Evolutionary conservation across 352 stramenopile species (phyloP), one percentile per base, ranked within the genome.

Genomic region (Globisporangium paroecandrum): DNA sequence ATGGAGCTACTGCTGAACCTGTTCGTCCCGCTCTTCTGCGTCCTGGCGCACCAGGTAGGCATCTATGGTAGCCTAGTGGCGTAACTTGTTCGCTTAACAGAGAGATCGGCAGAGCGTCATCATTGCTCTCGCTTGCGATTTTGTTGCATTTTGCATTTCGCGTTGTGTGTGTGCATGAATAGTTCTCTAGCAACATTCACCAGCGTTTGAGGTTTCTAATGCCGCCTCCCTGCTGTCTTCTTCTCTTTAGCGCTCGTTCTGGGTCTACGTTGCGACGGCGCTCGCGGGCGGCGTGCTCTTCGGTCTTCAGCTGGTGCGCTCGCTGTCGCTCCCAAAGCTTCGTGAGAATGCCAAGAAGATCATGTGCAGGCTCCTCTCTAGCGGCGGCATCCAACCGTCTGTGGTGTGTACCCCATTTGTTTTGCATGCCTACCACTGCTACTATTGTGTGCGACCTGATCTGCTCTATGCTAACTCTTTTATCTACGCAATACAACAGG

Each of bases 1-100:
- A 91, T 93, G 75, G 87, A 94, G 65, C 68, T 94, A 36, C 75
- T 94, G 58, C 71, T 94, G 3, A 91, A 92, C 62, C 60, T 89
- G 4, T 87, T 82, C 51, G 81, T 94, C 10, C 87, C 87, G 69
- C 70, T 91, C 24, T 93, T 93, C 61, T 91, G 85, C 60, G 82
- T 91, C 24, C 66, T 94, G 27, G 87, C 85, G n/a, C 81, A 90
- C 57, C 82, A 94, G 81, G 86, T 92, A 82, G 47, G 53, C 27
- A 25, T 65, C n/a, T 64, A 58, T 24, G 57, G 62, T 53, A 62
- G 47, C 58, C 34, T 62, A 27, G n/a, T 49, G 3, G 63, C 43
- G 51, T 55, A 47, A 49, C 46, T 58, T 49, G 7, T 47, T 49
- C 7, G 58, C 7, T 55, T 36, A 65, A 38, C 29, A 67, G 9